A percentile compares a stretch with the other conserved stretches of the same genome.
These are phyloP conservation scores for Erysimum pusillum DNA, from an alignment of 441 rosid species.

Conservation along the genomic window DNA sequence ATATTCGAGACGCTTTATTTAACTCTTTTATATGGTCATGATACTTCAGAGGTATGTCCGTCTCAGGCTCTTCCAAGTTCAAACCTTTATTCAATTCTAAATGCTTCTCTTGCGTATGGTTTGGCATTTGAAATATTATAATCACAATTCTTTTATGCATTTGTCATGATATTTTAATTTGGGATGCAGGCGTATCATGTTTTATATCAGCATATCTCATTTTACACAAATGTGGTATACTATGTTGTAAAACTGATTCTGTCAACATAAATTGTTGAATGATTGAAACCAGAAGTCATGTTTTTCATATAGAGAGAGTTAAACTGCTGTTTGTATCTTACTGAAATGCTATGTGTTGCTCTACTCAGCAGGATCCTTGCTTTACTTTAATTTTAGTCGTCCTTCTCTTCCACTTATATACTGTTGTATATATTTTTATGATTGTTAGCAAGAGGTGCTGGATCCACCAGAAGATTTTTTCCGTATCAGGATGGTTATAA, in stretches of 20 bases:
- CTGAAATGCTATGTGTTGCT: slow-evolving; percentile 6
- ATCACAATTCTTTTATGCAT: neutral
- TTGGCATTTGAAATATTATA: slow-evolving; percentile 16
- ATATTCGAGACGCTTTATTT: slow-evolving; percentile 93
- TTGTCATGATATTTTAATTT: slow-evolving; percentile 1
- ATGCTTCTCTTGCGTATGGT: slow-evolving; percentile 19
- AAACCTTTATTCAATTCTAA: slow-evolving; percentile 10
- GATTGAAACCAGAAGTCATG: slow-evolving; percentile 23
- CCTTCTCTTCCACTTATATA: slow-evolving; percentile 25
- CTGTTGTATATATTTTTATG: slow-evolving; percentile 39
- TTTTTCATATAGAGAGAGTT: neutral
- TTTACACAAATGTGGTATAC: slow-evolving; percentile 1
- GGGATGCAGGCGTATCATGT: neutral
- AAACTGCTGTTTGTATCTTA: slow-evolving; percentile 17
- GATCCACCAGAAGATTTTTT: slow-evolving; percentile 99
- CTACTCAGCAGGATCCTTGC: neutral
- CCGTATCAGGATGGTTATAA: slow-evolving; percentile 92
- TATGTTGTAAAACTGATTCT: slow-evolving; percentile 4
- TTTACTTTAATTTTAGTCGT: slow-evolving; percentile 8
- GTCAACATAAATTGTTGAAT: slow-evolving; percentile 7
- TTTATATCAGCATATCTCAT: neutral
- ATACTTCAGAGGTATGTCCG: slow-evolving; percentile 79
- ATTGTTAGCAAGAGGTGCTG: slow-evolving; percentile 79
- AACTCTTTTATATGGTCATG: slow-evolving; percentile 85
- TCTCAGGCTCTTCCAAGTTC: slow-evolving; percentile 18